These are phyloP conservation scores for Naegleria lovaniensis DNA, from an alignment of 208 protist species.

Conservation along the genomic window DNA sequence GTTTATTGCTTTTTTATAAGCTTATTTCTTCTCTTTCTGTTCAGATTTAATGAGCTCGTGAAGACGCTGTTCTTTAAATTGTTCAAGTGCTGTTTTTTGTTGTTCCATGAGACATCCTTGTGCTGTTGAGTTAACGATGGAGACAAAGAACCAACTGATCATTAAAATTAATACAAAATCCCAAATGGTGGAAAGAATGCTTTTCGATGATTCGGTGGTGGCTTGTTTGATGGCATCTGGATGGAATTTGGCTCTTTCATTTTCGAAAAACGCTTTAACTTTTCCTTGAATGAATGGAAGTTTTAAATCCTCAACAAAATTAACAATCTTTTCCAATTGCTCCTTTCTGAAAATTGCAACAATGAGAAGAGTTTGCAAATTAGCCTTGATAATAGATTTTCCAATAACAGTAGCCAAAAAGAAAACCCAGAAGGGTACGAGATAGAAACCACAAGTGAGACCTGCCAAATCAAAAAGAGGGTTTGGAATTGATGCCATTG, in stretches of 20 bases:
- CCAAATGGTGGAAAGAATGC: constrained; percentile 52
- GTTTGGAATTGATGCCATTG: constrained; percentile 88
- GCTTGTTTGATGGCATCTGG: background rate
- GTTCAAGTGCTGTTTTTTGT: too few species aligned
- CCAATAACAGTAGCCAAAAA: constrained; percentile 89
- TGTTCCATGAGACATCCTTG: constrained; percentile 12
- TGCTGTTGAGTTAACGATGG: constrained; percentile 72
- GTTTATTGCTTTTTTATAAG: too few species aligned
- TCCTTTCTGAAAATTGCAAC: constrained; percentile 71
- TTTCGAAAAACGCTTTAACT: constrained; percentile 34
- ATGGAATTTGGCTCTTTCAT: constrained; percentile 32
- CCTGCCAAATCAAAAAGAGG: constrained; percentile 93
- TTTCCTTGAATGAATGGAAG: constrained; percentile 41
- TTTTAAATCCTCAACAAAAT: constrained; percentile 36
- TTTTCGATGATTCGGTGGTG: constrained; percentile 33
- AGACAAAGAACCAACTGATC: constrained; percentile 69
- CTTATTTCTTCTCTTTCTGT: background rate
- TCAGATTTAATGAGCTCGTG: too few species aligned
- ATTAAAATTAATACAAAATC: constrained; percentile 57
- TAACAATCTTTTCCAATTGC: constrained; percentile 60
- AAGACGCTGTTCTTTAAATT: too few species aligned
- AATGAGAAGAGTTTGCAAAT: constrained; percentile 74
- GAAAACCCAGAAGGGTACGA: constrained; percentile 92
- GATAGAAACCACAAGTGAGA: constrained; percentile 86
- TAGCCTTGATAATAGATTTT: constrained; percentile 84